Evolutionary conservation across 331 rosid genomes (phyloP), one percentile per base, ranked within the genome.

Genomic region (Pyracantha coccinea): DNA sequence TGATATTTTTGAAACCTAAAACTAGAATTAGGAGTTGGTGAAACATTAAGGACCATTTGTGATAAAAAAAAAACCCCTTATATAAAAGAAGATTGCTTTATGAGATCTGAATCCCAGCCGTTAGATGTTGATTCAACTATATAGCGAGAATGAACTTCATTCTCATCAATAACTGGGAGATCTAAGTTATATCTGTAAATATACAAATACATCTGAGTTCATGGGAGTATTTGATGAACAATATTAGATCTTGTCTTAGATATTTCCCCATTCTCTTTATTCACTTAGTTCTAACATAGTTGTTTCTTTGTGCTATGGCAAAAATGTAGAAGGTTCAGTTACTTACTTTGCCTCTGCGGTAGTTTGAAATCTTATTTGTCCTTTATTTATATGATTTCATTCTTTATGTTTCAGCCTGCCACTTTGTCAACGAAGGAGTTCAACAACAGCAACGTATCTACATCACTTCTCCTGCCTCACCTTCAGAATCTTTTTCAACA

Each of bases 401-500:
- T 79, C 65, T 83, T 73, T 77, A 9, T 72, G 60, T 75, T 85
- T 82, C 91, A 89, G 97, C 84, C 92, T 59, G 82, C 73, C 54
- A 86, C 70, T 72, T 89, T 73, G 75, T 58, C 91, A n/a, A 72
- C 90, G 33, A 88, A 79, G 80, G 99, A 95, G 75, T 72, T 79
- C 75, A 81, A 78, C 83, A 92, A 83, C 78, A 71, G 71, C 67
- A 86, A 83, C 65, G 8, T 87, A 68, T 86, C 98, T 21, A 86
- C 96, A 24, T 81, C 99, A 50, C 62, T 85, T 87, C 82, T 95
- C 60, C 74, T 86, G 81, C 90, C 99, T 84, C 96, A 90, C 73
- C 92, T 92, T 84, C 98, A 95, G 73, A 92, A 89, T 80, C 92
- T 95, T 82, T 86, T 84, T 85, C 96, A 88, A 87, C 99, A 95